A percentile compares a stretch with the other conserved stretches of the same genome.
phyloP scores from a whole-genome alignment of 306 rosid species.

The Prunus mira region DNA sequence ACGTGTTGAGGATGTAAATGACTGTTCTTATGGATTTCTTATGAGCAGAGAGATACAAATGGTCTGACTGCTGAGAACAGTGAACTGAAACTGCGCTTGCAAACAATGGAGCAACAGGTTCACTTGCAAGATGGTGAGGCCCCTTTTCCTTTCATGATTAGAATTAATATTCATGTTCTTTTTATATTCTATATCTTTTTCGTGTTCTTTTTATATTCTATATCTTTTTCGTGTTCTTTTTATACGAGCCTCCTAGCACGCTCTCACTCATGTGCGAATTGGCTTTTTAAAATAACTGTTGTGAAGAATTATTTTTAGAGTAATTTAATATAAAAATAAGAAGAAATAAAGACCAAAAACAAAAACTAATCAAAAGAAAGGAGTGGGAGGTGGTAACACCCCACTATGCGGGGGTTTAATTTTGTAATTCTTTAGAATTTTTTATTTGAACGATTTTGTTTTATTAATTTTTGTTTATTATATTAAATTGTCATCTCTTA shows the following conservation, averaged over 20 bases:
- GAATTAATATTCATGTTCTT: neutral
- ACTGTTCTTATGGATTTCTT: slow-evolving; percentile 14
- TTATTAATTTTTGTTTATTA: neutral
- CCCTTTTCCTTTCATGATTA: neutral
- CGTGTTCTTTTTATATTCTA: neutral
- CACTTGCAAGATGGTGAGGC: slow-evolving; percentile 91
- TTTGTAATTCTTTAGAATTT: too few relatives aligned
- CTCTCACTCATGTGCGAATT: too few relatives aligned
- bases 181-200: neutral
- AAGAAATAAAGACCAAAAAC: too few relatives aligned
- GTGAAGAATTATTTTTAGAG: too few relatives aligned
- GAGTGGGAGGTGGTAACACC: too few relatives aligned
- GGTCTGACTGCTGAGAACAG: slow-evolving; percentile 88
- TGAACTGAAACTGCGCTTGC: slow-evolving; percentile 90
- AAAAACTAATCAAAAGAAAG: too few relatives aligned
- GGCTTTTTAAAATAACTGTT: too few relatives aligned
- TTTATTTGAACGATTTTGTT: too few relatives aligned
- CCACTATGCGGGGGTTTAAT: neutral
- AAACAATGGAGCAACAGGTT: slow-evolving; percentile 97
- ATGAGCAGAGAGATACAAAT: slow-evolving; percentile 76
- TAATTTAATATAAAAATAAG: too few relatives aligned
- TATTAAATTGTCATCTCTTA: neutral
- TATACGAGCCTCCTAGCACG: neutral
- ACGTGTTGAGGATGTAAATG: neutral
- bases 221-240: neutral